Evolutionary conservation across 1,139 yeast genomes (phyloP).

Genomic region (Candida glucosophila): DNA sequence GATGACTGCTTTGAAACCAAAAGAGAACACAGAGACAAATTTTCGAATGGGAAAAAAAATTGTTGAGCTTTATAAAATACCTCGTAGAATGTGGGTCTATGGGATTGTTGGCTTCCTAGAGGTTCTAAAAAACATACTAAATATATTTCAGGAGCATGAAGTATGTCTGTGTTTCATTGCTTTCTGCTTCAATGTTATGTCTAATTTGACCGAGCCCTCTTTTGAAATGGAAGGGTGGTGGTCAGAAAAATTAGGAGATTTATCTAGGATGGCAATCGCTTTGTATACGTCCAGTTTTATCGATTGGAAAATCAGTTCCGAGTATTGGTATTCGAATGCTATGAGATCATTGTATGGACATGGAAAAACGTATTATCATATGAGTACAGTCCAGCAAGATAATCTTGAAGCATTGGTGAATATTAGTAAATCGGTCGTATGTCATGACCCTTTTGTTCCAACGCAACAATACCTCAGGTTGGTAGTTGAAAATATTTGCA

Average conservation of each 20-base stretch:
- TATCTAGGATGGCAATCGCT: slow-evolving; percentile 78
- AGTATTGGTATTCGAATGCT: slow-evolving; percentile 66
- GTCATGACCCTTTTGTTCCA: slow-evolving; percentile 77
- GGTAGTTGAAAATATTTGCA: slow-evolving; percentile 70
- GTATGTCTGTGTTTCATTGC: slow-evolving; percentile 40
- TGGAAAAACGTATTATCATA: slow-evolving; percentile 73
- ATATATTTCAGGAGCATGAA: slow-evolving; percentile 44
- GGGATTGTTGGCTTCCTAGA: slow-evolving; percentile 73
- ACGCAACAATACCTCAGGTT: slow-evolving; percentile 66
- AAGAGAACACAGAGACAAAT: slow-evolving; percentile 31
- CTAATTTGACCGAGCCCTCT: slow-evolving; percentile 43
- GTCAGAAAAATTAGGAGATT: slow-evolving; percentile 68
- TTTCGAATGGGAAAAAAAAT: slow-evolving; percentile 69
- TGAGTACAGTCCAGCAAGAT: slow-evolving; percentile 78
- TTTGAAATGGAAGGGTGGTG: slow-evolving; percentile 68
- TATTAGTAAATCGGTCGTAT: slow-evolving; percentile 67
- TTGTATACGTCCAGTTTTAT: slow-evolving; percentile 66
- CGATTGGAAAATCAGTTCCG: slow-evolving; percentile 76
- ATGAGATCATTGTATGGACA: slow-evolving; percentile 68
- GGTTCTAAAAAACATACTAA: slow-evolving; percentile 66
- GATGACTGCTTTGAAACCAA: slow-evolving; percentile 60
- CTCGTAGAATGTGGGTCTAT: slow-evolving; percentile 75
- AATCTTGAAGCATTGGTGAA: slow-evolving; percentile 72
- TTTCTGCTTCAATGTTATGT: slow-evolving; percentile 43
- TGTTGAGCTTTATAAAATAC: slow-evolving; percentile 67